phyloP scores from a whole-genome alignment of 1,139 yeast genomes.

The Hanseniaspora uvarum region DNA sequence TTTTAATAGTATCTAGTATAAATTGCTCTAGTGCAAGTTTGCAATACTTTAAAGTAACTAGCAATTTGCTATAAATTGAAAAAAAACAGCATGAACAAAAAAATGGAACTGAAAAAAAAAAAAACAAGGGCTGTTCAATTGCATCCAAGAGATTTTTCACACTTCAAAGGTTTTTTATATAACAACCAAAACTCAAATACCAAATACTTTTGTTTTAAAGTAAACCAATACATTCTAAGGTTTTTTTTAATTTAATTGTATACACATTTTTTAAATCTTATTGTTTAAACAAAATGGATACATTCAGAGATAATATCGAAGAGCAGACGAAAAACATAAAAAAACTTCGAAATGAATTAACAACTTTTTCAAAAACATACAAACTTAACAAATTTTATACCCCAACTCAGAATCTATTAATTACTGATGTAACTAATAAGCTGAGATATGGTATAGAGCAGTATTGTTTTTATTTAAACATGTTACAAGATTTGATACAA shows the following conservation, averaged over 20 bases:
- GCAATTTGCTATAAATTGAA: too few relatives aligned
- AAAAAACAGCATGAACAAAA: too few relatives aligned
- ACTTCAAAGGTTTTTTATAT: too few relatives aligned
- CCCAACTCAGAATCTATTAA: background rate
- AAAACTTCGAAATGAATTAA: background rate
- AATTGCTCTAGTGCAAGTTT: too few relatives aligned
- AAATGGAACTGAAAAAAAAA: too few relatives aligned
- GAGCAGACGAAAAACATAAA: background rate
- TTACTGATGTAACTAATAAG: conserved; percentile 1
- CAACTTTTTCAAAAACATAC: background rate
- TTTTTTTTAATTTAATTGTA: background rate
- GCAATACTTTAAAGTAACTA: too few relatives aligned
- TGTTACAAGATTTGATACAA: conserved; percentile 13
- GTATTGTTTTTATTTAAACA: conserved; percentile 11
- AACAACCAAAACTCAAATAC: too few relatives aligned
- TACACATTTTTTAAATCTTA: background rate
- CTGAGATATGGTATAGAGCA: conserved; percentile 13
- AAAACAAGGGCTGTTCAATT: too few relatives aligned
- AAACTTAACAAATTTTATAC: background rate
- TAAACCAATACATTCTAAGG: background rate
- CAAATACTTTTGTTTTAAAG: too few relatives aligned
- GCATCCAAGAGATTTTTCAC: too few relatives aligned
- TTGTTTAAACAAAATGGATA: background rate
- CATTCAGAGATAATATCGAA: background rate
- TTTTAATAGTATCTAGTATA: too few relatives aligned